A percentile compares a stretch with the other conserved stretches of the same genome.
These are phyloP conservation scores for Dovyalis caffra DNA, from an alignment of 345 rosid genomes.

Conservation along the genomic window DNA sequence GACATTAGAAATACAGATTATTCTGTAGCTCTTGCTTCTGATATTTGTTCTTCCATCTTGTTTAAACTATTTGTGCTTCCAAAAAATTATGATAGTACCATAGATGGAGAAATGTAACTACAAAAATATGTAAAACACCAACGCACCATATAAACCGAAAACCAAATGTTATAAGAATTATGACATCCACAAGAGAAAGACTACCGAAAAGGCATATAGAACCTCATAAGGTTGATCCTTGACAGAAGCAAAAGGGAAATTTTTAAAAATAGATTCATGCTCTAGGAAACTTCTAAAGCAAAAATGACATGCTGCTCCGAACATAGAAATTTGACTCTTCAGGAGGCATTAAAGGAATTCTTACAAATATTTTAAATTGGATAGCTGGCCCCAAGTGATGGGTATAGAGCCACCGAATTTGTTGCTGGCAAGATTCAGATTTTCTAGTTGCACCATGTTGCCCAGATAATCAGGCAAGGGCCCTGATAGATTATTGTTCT, in stretches of 20 bases:
- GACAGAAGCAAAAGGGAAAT: not conserved
- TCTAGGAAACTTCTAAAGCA: not conserved
- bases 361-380: constrained; percentile 70
- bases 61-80: too few species aligned
- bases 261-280: too few species aligned
- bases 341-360: constrained; percentile 15
- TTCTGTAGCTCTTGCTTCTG: too few species aligned
- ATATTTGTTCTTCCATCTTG: too few species aligned
- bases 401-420: constrained; percentile 80
- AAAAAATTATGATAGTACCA: too few species aligned
- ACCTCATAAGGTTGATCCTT: not conserved
- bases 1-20: too few species aligned
- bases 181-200: not conserved
- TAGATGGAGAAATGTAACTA: too few species aligned
- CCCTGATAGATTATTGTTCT: constrained; percentile 73
- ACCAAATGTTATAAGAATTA: not conserved
- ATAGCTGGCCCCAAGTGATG: constrained; percentile 55
- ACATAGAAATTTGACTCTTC: not conserved
- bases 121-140: too few species aligned
- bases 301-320: not conserved
- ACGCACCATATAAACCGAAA: too few species aligned
- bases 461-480: constrained; percentile 70
- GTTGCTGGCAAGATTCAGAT: constrained; percentile 73
- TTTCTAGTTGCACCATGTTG: constrained; percentile 52
- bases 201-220: not conserved